phyloP scores from a whole-genome alignment of 192 early-diverging fungal species.

The Rhizophagus clarus region DNA sequence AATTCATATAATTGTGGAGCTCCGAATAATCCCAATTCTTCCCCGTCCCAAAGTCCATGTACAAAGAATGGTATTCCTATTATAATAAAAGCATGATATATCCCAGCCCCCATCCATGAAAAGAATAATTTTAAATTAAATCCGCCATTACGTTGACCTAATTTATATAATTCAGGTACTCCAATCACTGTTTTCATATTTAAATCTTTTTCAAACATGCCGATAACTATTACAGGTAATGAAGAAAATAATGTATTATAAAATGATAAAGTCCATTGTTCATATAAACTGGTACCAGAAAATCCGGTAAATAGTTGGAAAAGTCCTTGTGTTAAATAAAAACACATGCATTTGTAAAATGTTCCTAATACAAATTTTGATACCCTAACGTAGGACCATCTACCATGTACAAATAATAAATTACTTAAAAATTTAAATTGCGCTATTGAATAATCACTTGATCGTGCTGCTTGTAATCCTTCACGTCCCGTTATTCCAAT shows the following conservation, averaged over 20 bases:
- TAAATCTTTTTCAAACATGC: constrained; percentile 84
- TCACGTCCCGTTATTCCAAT: constrained; percentile 91
- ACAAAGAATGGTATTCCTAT: constrained; percentile 56
- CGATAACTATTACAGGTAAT: constrained; percentile 76
- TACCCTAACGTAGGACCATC: constrained; percentile 85
- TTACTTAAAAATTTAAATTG: constrained; percentile 85
- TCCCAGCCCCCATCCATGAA: constrained; percentile 57
- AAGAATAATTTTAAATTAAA: constrained; percentile 57
- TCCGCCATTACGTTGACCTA: constrained; percentile 55
- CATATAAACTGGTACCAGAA: constrained; percentile 73
- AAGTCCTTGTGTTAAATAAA: constrained; percentile 73
- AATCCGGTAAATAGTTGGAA: constrained; percentile 80
- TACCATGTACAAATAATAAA: constrained; percentile 84
- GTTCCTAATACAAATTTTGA: constrained; percentile 82
- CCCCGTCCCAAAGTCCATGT: constrained; percentile 41
- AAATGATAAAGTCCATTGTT: constrained; percentile 77
- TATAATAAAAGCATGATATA: constrained; percentile 54
- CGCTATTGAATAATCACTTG: constrained; percentile 89
- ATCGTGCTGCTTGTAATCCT: constrained; percentile 82
- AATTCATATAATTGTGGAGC: constrained; percentile 58
- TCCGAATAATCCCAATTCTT: constrained; percentile 38
- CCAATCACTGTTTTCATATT: constrained; percentile 61
- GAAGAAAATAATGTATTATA: constrained; percentile 86
- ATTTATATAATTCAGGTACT: constrained; percentile 74
- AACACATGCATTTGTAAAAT: constrained; percentile 86